Evolutionary conservation across 208 protist species (phyloP).

Genomic region (Phytomonas francai): DNA sequence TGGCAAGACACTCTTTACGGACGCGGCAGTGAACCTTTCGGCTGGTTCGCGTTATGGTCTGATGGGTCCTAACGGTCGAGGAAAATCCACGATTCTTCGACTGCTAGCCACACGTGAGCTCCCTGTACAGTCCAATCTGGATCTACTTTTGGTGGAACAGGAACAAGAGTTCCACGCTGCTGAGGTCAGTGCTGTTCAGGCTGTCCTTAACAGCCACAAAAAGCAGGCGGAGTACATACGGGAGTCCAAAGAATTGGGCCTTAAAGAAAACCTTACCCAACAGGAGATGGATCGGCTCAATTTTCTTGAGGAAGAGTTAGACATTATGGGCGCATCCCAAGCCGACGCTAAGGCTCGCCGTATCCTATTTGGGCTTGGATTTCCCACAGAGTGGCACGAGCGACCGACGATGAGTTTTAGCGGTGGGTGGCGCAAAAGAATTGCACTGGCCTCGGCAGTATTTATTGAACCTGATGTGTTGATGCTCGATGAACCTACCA

Average conservation of each 20-base stretch:
- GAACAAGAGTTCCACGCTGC: slow-evolving; percentile 91
- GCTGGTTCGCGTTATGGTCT: slow-evolving; percentile 92
- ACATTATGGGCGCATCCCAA: slow-evolving; percentile 89
- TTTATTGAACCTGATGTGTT: slow-evolving; percentile 94
- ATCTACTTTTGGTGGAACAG: slow-evolving; percentile 95
- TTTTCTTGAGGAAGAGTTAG: slow-evolving; percentile 88
- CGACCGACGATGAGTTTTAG: slow-evolving; percentile 83
- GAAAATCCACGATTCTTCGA: slow-evolving; percentile 93
- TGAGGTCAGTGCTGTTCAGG: slow-evolving; percentile 68
- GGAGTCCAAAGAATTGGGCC: slow-evolving; percentile 64
- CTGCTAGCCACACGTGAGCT: slow-evolving; percentile 73
- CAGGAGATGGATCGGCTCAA: slow-evolving; percentile 74
- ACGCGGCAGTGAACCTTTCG: slow-evolving; percentile 69
- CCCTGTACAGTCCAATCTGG: slow-evolving; percentile 87
- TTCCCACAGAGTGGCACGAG: slow-evolving; percentile 89
- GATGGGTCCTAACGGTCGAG: slow-evolving; percentile 94
- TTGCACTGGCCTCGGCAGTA: slow-evolving; percentile 91
- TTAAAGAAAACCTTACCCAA: slow-evolving; percentile 49
- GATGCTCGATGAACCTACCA: slow-evolving; percentile 96
- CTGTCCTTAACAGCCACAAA: slow-evolving; percentile 88
- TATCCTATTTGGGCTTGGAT: slow-evolving; percentile 91
- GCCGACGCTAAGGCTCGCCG: slow-evolving; percentile 78
- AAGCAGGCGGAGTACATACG: slow-evolving; percentile 75
- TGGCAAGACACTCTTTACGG: slow-evolving; percentile 76
- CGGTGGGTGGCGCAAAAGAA: slow-evolving; percentile 90